Conservation (phyloP, 2,329 filamentous ascomycete species). For the Colletotrichum sp. region DNA sequence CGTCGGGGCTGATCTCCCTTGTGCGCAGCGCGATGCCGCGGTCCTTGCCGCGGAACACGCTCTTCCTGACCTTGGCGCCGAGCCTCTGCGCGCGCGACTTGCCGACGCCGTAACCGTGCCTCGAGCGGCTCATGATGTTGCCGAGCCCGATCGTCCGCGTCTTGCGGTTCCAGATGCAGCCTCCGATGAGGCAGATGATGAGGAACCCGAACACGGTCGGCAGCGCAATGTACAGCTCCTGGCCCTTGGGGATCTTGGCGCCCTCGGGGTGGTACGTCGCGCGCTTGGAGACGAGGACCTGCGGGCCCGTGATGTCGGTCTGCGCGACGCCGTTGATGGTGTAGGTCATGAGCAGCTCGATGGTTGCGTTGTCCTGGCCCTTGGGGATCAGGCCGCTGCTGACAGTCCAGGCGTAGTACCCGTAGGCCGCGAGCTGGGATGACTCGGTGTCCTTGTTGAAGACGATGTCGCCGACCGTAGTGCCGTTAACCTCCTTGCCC, state of each 20-base stretch:
- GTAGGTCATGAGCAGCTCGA: constrained; percentile 30
- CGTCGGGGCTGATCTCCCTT: constrained; percentile 20
- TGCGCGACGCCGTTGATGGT: constrained; percentile 39
- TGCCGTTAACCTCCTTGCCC: constrained; percentile 46
- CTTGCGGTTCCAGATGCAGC: constrained; percentile 60
- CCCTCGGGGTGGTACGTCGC: constrained; percentile 35
- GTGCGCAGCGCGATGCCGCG: constrained; percentile 47
- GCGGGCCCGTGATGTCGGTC: constrained; percentile 42
- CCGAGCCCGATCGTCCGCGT: constrained; percentile 55
- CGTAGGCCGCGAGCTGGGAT: constrained; percentile 26
- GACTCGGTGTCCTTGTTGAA: constrained; percentile 12
- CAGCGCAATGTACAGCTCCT: constrained; percentile 57
- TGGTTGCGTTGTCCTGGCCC: constrained; percentile 32
- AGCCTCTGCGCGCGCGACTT: constrained; percentile 41
- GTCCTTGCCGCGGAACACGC: constrained; percentile 27
- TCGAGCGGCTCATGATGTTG: constrained; percentile 54
- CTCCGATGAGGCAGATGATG: constrained; percentile 54
- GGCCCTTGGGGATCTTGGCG: constrained; percentile 36
- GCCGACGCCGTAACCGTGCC: constrained; percentile 50
- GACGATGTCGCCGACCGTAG: constrained; percentile 26
- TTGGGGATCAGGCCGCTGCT: constrained; percentile 28
- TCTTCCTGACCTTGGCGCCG: constrained; percentile 33
- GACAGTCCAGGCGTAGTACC: constrained; percentile 34
- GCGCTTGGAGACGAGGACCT: constrained; percentile 43
- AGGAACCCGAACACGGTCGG: constrained; percentile 55